phyloP scores from a whole-genome alignment of 495 filamentous ascomycete species.

The Halenospora varia region DNA sequence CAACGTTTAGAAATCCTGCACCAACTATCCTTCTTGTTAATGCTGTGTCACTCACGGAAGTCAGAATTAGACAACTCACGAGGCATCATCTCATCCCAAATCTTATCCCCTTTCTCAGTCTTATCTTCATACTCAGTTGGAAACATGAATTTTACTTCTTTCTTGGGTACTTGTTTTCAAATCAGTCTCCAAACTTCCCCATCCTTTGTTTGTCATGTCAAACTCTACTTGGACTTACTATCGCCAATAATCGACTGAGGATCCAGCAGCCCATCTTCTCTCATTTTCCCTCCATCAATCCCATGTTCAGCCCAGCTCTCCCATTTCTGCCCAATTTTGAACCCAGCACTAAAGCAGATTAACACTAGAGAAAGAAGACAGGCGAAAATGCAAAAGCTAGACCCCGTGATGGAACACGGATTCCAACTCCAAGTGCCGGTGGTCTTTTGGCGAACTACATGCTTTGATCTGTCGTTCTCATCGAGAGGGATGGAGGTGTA shows the following conservation, averaged over 20 bases:
- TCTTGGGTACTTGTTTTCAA: conserved; percentile 20
- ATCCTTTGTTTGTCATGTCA: neutral
- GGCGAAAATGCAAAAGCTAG: neutral
- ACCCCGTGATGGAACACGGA: neutral
- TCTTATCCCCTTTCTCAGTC: conserved; percentile 17
- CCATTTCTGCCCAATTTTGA: conserved; percentile 14
- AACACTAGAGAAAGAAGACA: neutral
- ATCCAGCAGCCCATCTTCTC: conserved; percentile 5
- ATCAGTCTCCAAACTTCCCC: neutral
- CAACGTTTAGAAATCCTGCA: conserved; percentile 27
- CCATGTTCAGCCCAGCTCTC: neutral
- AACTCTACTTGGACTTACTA: conserved; percentile 7
- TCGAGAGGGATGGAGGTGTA: conserved; percentile 16
- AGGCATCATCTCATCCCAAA: conserved; percentile 29
- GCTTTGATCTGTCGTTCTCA: conserved; percentile 8
- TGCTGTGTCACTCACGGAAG: neutral
- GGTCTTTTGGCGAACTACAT: neutral
- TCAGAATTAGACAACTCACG: conserved; percentile 10
- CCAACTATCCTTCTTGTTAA: conserved; percentile 17
- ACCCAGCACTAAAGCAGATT: conserved; percentile 6
- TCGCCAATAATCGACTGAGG: conserved; percentile 18
- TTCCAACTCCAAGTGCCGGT: neutral
- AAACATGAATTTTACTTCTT: conserved; percentile 22
- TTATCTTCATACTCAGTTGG: conserved; percentile 25
- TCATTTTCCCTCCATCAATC: neutral